A percentile compares a stretch with the other conserved stretches of the same genome.
phyloP scores from a whole-genome alignment of 768 basidiomycete genomes.

The Chiua virens region DNA sequence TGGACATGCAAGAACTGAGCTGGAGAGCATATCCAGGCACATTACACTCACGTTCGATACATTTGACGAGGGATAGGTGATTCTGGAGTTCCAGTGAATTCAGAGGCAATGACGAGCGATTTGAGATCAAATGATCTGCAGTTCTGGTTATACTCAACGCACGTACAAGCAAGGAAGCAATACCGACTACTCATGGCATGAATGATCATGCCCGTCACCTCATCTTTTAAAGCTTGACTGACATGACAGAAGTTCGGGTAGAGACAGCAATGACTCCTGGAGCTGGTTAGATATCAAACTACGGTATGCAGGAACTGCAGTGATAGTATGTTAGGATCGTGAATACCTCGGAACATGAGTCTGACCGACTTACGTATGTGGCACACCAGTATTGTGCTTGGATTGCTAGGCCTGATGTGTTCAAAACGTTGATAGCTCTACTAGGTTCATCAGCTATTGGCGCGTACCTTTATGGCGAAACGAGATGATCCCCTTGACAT shows the following conservation, averaged over 20 bases:
- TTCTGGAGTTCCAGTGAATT: conserved; percentile 17
- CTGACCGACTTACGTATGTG: conserved; percentile 7
- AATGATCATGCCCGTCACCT: conserved; percentile 28
- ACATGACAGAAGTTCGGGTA: conserved; percentile 30
- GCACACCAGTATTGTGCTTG: conserved; percentile 39
- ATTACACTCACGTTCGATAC: conserved; percentile 21
- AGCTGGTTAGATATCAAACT: background rate
- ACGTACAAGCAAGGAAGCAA: background rate
- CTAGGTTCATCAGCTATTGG: background rate
- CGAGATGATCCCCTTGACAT: conserved; percentile 19
- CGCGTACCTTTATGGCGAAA: conserved; percentile 24
- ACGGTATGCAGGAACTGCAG: background rate
- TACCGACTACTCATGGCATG: conserved; percentile 28
- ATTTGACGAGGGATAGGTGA: conserved; percentile 25
- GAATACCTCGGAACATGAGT: background rate
- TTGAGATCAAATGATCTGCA: conserved; percentile 30
- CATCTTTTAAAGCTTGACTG: conserved; percentile 26
- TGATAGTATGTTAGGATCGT: conserved; percentile 6
- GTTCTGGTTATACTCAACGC: background rate
- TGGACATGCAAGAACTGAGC: conserved; percentile 5
- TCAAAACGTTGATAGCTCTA: background rate
- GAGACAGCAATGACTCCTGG: conserved; percentile 37
- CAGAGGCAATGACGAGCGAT: conserved; percentile 24
- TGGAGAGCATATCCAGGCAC: background rate
- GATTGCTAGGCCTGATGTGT: conserved; percentile 30